Evolutionary conservation across 768 basidiomycete species (phyloP), one percentile per base, ranked within the genome.

Genomic region (Mycena galericulata): DNA sequence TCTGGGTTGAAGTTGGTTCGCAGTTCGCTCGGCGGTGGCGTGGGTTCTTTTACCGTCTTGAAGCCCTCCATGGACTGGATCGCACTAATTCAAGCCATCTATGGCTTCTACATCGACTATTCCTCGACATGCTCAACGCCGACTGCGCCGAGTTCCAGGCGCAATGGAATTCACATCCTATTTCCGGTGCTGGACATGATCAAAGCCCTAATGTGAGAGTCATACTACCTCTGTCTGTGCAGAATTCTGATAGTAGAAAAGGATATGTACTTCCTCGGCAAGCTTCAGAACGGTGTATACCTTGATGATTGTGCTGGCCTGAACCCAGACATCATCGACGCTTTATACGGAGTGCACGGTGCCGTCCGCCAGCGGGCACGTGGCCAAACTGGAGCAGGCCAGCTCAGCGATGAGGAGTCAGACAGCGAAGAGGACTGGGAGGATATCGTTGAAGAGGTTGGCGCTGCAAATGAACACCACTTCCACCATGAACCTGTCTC

Each of bases 311-410:
- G 29, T 32, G 65, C 58, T 1, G 68, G 54, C 4, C 45, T 72
- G 4, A n/a, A 65, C 24, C 67, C 67, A 14, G 32, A 41, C 10
- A 11, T 59, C 8, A 41, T 72, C 12, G 14, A 30, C 7, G 22
- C 17, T 5, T 32, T 41, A 11, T 72, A 69, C 36, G 65, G 60
- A 2, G 34, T 38, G 2, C 29, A 79, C 77, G 78, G 71, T 4
- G 26, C 49, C 8, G 26, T 7, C 5, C 7, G 26, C 17, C 55
- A 56, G 38, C 22, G 54, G 12, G 38, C 7, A 12, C 36, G 24
- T 2, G 24, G 38, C 0, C 22, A 56, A n/a, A 56, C 17, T 27
- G 55, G 55, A 1, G 55, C 55, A 1, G 55, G 55, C 11, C 55
- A 56, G 36, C 40, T 56, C 14, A 8, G 20, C 34, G 55, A 56